Conservation (phyloP, 306 rosid species). For the Ziziphus jujuba region DNA sequence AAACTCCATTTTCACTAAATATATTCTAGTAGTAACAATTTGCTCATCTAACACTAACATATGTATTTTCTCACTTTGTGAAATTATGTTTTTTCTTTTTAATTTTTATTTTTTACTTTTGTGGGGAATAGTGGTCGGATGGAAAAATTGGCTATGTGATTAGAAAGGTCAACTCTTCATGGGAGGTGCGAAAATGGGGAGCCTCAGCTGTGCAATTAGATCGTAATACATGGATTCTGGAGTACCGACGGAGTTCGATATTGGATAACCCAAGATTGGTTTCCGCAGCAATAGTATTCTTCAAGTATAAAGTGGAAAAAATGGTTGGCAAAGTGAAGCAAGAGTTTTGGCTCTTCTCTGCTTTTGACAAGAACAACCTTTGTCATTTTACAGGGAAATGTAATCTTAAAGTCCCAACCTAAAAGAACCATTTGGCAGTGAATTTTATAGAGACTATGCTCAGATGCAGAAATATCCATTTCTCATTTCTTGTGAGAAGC, state of each 20-base stretch:
- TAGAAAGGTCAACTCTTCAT: slow-evolving; percentile 63
- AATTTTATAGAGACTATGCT: slow-evolving; percentile 10
- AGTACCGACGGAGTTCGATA: slow-evolving; percentile 56
- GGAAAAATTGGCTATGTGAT: slow-evolving; percentile 56
- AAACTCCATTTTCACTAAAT: not conserved
- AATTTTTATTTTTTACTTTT: too few relatives aligned
- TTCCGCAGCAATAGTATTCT: slow-evolving; percentile 40
- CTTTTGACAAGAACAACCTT: slow-evolving; percentile 28
- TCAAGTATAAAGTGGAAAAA: slow-evolving; percentile 42
- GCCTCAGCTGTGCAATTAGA: slow-evolving; percentile 79
- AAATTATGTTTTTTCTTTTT: not conserved
- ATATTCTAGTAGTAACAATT: not conserved
- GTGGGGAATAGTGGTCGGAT: slow-evolving; percentile 61
- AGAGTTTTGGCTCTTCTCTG: slow-evolving; percentile 45
- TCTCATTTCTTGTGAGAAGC: slow-evolving; percentile 84
- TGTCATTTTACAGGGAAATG: slow-evolving; percentile 17
- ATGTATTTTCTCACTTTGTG: too few relatives aligned
- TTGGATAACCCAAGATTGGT: slow-evolving; percentile 44
- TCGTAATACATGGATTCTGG: slow-evolving; percentile 83
- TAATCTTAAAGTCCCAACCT: slow-evolving; percentile 50
- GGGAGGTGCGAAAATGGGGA: slow-evolving; percentile 69
- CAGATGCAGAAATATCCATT: not conserved
- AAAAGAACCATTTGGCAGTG: slow-evolving; percentile 19
- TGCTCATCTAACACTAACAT: too few relatives aligned
- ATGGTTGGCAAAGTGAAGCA: slow-evolving; percentile 42